These are phyloP conservation scores for Mucuna pruriens DNA, from an alignment of 306 rosid genomes.

Conservation along the genomic window DNA sequence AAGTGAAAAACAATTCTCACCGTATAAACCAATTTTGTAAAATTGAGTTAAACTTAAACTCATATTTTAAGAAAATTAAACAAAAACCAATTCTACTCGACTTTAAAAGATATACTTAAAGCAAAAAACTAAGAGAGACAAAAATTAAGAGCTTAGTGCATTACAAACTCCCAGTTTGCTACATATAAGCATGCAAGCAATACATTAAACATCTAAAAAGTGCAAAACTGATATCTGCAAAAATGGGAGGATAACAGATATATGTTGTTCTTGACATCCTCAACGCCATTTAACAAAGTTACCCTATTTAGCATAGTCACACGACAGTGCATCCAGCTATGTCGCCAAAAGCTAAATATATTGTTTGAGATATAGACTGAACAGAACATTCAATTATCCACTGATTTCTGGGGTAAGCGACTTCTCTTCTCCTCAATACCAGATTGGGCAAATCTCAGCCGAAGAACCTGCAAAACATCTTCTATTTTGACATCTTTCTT, in stretches of 20 bases:
- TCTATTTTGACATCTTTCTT: slow-evolving; percentile 71
- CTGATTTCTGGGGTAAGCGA: slow-evolving; percentile 38
- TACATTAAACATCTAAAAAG: neutral
- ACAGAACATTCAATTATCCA: slow-evolving; percentile 33
- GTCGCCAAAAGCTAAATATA: slow-evolving; percentile 12
- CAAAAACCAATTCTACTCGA: neutral
- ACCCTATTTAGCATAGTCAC: neutral
- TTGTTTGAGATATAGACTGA: neutral
- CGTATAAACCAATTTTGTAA: no score
- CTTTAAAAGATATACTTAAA: neutral
- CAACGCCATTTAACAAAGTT: neutral
- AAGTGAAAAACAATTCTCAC: no score
- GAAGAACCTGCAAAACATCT: slow-evolving; percentile 78
- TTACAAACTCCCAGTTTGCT: neutral
- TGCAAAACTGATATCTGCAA: neutral
- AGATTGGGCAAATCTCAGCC: slow-evolving; percentile 80
- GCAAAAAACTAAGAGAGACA: neutral
- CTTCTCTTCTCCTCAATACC: slow-evolving; percentile 83
- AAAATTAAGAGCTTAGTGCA: neutral
- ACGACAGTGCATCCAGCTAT: neutral
- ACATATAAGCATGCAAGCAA: slow-evolving; percentile 26
- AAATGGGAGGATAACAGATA: neutral
- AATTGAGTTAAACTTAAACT: no score
- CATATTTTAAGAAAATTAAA: no score
- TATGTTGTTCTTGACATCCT: slow-evolving; percentile 17